Conservation (phyloP, 1,284 basidiomycete genomes). For the Ganoderma sinense region DNA sequence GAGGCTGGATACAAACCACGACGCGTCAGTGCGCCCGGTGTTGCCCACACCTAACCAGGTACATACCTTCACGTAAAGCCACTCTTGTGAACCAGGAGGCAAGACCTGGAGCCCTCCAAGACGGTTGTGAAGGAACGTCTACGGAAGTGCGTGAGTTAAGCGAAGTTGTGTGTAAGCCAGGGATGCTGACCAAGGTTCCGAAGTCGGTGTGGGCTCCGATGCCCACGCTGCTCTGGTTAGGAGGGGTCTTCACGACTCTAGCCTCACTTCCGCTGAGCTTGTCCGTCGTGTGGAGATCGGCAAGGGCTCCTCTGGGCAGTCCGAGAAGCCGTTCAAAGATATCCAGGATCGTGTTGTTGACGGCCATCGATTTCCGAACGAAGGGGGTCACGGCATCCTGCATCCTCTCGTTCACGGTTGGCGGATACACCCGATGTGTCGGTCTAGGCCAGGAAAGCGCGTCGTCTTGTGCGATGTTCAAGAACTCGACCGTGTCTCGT, state of each 20-base stretch:
- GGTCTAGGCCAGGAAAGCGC: slow-evolving; percentile 61
- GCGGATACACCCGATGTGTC: slow-evolving; percentile 62
- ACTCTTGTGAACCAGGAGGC: slow-evolving; percentile 43
- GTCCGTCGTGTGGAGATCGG: slow-evolving; percentile 51
- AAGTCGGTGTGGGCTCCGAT: slow-evolving; percentile 50
- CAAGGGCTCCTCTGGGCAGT: slow-evolving; percentile 58
- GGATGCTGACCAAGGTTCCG: slow-evolving; percentile 48
- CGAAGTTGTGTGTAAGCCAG: neutral
- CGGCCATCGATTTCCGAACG: slow-evolving; percentile 60
- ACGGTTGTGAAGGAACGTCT: slow-evolving; percentile 45
- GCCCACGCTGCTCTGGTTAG: slow-evolving; percentile 41
- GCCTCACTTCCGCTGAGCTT: slow-evolving; percentile 68
- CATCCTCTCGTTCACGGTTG: slow-evolving; percentile 59
- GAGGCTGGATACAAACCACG: slow-evolving; percentile 43
- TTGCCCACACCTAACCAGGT: slow-evolving; percentile 15
- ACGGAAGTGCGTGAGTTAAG: slow-evolving; percentile 15
- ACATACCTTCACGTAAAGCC: slow-evolving; percentile 50
- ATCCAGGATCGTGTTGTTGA: slow-evolving; percentile 61
- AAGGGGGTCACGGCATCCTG: slow-evolving; percentile 60
- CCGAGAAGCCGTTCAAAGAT: slow-evolving; percentile 66
- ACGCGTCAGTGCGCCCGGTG: slow-evolving; percentile 9
- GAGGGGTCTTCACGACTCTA: slow-evolving; percentile 61
- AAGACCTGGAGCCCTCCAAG: slow-evolving; percentile 53
- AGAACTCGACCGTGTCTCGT: slow-evolving; percentile 66
- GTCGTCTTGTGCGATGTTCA: slow-evolving; percentile 75